Evolutionary conservation across 148 eudicot species (phyloP).

Genomic region (Limonium bicolor): DNA sequence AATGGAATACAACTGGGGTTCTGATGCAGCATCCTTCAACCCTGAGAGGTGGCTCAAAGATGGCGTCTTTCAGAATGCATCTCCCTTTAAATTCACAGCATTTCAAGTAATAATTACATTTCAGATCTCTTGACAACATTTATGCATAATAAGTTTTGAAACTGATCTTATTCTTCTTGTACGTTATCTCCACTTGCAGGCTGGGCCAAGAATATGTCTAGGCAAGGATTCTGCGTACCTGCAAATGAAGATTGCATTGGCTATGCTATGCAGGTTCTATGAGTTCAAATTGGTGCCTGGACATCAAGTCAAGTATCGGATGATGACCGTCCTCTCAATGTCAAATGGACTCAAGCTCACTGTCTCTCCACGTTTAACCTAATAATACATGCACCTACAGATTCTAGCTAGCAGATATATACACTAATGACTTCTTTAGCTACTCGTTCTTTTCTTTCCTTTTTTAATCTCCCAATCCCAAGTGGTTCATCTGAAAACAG

Average conservation of each 20-base stretch:
- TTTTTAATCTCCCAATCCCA: no score
- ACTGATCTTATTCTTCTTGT: not conserved
- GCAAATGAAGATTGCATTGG: conserved; percentile 90
- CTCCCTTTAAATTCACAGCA: conserved; percentile 95
- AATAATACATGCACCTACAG: not conserved
- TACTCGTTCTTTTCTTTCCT: no score
- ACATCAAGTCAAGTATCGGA: conserved; percentile 65
- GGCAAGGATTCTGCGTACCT: conserved; percentile 95
- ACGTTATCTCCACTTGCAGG: no score
- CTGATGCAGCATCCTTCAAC: conserved; percentile 63
- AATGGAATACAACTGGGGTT: conserved; percentile 98
- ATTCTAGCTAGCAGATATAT: no score
- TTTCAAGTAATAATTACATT: conserved; percentile 53
- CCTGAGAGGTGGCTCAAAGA: conserved; percentile 97
- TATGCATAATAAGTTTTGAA: not conserved
- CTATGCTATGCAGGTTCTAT: conserved; percentile 70
- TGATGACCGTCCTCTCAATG: conserved; percentile 95
- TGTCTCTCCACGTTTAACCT: conserved; percentile 23
- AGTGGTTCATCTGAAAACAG: no score
- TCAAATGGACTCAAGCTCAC: conserved; percentile 62
- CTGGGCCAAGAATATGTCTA: conserved; percentile 90
- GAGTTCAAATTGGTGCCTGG: conserved; percentile 54
- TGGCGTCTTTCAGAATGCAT: conserved; percentile 74
- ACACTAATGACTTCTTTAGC: no score
- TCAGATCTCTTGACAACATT: not conserved